Evolutionary conservation across 306 rosid species (phyloP), one percentile per base, ranked within the genome.

Genomic region (Cucurbita moschata): DNA sequence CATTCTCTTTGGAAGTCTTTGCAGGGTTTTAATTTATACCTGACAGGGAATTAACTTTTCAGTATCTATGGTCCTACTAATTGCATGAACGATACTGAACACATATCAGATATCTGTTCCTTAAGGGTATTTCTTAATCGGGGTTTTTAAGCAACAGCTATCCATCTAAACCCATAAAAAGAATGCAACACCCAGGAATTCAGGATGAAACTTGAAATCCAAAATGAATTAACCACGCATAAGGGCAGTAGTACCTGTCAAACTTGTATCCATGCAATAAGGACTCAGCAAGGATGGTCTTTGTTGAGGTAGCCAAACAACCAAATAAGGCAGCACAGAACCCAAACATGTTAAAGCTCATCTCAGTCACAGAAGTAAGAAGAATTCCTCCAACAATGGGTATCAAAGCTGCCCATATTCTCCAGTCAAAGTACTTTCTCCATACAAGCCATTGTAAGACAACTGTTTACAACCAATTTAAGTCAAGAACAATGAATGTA

Each of bases 361-460:
- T 90, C 83, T 94, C 98, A 73, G 98, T 90, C 19, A 90, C 81
- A 70, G 98, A 94, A 40, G 98, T 87, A 40, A 94, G 97, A 79
- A 94, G 97, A 85, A 94, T 94, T 80, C 98, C 98, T 79, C 98
- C 98, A 75, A 94, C 98, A 81, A 94, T 94, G 66, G 98, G 98
- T 80, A 90, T 82, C 83, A 94, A 88, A 67, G 97, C 81, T 81
- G 88, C 79, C 98, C 98, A 94, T 72, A 90, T 90, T 73, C 97
- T 86, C 94, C 88, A 94, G 75, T 94, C 97, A 79, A 94, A 94
- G 82, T 82, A 50, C 79, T 94, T 94, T 85, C 86, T 90, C 98
- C 98, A 94, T 11, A 93, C 94, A 52, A 93, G 86, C 96, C 97
- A 90, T 80, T 93, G 98, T 82, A 93, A 81, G 62, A 90, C 56